Conservation (phyloP, 2,329 filamentous ascomycete species). For the Pestalotiopsis sp. region DNA sequence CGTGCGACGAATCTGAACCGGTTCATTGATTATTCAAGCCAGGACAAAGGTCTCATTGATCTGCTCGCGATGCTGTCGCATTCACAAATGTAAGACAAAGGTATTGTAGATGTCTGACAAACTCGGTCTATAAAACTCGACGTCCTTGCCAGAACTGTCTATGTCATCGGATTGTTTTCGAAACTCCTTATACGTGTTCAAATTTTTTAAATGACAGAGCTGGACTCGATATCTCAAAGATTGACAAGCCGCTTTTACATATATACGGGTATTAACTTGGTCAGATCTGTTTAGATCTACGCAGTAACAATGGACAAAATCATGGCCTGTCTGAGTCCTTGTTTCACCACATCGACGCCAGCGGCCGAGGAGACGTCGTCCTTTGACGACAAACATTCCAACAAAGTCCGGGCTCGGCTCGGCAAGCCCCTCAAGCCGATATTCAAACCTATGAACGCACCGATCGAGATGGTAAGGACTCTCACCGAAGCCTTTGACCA, state of each 20-base stretch:
- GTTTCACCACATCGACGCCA: background rate
- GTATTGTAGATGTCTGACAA: conserved; percentile 1
- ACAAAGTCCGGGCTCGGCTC: background rate
- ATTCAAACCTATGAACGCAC: no score
- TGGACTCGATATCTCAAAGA: background rate
- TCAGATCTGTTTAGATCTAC: background rate
- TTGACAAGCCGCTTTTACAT: background rate
- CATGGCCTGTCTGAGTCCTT: background rate
- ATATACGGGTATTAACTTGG: background rate
- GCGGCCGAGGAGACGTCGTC: background rate
- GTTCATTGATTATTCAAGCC: background rate
- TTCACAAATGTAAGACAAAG: background rate
- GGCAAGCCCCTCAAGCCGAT: background rate
- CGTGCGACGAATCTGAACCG: background rate
- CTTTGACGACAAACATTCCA: background rate
- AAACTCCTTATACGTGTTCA: background rate
- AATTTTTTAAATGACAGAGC: background rate
- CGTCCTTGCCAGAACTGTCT: background rate
- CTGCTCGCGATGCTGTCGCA: background rate
- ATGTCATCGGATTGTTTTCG: background rate
- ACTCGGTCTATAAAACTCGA: background rate
- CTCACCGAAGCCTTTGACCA: background rate
- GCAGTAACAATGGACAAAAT: background rate
- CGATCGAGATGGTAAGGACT: background rate
- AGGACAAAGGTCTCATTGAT: background rate